A percentile compares a stretch with the other conserved stretches of the same genome.
Conservation (phyloP, 345 rosid species). For the Salix purpurea region DNA sequence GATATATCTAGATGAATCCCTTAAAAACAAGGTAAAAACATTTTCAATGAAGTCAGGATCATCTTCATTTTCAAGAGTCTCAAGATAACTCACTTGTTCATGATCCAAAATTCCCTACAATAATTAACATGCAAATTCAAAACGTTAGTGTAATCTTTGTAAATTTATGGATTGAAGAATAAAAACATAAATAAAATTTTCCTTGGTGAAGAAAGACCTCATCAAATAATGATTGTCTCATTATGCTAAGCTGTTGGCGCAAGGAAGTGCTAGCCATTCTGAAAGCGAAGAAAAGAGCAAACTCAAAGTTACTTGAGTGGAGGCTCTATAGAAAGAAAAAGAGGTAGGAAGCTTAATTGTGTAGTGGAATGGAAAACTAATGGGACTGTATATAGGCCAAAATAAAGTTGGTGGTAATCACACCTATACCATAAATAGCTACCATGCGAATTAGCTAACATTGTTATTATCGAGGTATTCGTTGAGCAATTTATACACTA, state of each 20-base stretch:
- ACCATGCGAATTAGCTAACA: too few relatives aligned
- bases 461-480: too few relatives aligned
- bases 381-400: background rate
- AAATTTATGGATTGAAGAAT: background rate
- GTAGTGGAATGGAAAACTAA: background rate
- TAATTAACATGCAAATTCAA: background rate
- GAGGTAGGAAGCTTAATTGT: background rate
- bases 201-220: background rate
- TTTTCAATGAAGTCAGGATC: conserved; percentile 1
- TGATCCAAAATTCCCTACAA: background rate
- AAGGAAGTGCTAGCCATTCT: background rate
- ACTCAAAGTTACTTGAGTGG: background rate
- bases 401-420: background rate
- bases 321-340: background rate
- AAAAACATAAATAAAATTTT: background rate
- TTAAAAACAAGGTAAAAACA: background rate
- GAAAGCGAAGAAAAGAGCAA: background rate
- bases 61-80: conserved; percentile 2
- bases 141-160: background rate
- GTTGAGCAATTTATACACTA: too few relatives aligned
- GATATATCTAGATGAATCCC: background rate
- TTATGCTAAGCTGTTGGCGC: background rate
- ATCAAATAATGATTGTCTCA: background rate
- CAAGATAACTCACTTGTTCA: background rate
- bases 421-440: too few relatives aligned